Evolutionary conservation across 139 green algal species (phyloP), one percentile per base, ranked within the genome.

Genomic region (Asterochloris erici): DNA sequence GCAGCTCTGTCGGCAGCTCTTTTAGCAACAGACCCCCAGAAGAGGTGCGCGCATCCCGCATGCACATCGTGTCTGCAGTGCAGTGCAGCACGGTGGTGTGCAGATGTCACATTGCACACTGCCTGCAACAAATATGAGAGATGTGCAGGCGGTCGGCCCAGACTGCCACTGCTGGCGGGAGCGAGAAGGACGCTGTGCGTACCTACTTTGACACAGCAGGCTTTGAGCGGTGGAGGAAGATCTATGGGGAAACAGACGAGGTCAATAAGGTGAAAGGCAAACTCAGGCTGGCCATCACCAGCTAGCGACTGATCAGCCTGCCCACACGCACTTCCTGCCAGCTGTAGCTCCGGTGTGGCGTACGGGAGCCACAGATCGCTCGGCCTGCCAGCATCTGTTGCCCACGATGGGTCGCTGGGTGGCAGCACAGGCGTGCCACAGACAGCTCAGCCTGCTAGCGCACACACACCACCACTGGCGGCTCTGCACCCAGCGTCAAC

Each of bases 221-320:
- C 13, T 99, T 97, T 82, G 91, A 98, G 81, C 89, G 97, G 15
- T 99, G 97, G 97, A 91, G 94, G 82, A 98, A 98, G 86, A 99
- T 99, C 81, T 99, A 99, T 84, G 97, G 96, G 73, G 94, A 97
- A 84, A 99, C 96, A 15, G 96, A 98, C 81, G 97, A 99, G 29
- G 96, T 99, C 77, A 99, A 99, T 94, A 98, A 97, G 87, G 96
- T 95, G 61, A 24, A 2, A 54, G 38, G 38, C 38, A 54, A 54
- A 54, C 2, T 54, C 38, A 54, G 38, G 38, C 38, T 54, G 38
- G 38, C 38, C 38, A 54, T 54, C 38, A 54, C 38, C 38, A 54
- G 38, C 38, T 54, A 54, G 38, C 38, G 38, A 54, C 38, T 54
- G 38, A 54, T 54, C 38, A 54, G 38, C 38, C 38, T 54, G 38